Percentiles rank a stretch among this genome's conserved stretches.
Evolutionary conservation across 2,329 filamentous ascomycete species (phyloP).

Genomic region (Phaeosphaeriaceae sp.): DNA sequence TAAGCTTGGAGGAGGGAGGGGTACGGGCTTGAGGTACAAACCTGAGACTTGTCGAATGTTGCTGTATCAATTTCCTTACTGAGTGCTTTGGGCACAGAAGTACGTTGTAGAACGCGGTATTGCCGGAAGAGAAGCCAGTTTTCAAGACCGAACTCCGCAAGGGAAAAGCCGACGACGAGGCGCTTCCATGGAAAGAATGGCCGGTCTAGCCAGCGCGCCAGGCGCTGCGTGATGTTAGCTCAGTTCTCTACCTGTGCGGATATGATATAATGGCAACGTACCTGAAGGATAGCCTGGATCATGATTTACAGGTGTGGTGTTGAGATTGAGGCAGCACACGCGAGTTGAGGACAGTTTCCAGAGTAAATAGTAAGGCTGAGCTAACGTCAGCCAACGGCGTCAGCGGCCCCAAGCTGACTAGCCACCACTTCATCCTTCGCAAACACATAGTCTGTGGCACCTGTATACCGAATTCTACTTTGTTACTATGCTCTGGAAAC

Average conservation of each 20-base stretch:
- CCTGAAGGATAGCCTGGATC: slow-evolving; percentile 48
- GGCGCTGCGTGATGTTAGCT: slow-evolving; percentile 55
- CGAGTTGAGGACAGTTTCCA: slow-evolving; percentile 34
- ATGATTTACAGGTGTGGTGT: slow-evolving; percentile 28
- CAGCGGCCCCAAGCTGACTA: not conserved
- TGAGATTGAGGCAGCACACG: slow-evolving; percentile 16
- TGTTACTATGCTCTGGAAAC: too few species aligned
- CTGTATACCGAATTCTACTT: too few species aligned
- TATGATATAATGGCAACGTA: slow-evolving; percentile 3
- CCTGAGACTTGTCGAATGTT: slow-evolving; percentile 92
- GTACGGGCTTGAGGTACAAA: slow-evolving; percentile 6
- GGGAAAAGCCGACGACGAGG: slow-evolving; percentile 90
- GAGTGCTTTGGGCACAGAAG: slow-evolving; percentile 82
- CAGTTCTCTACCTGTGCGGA: not conserved
- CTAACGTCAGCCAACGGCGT: slow-evolving; percentile 14
- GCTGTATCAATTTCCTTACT: slow-evolving; percentile 86
- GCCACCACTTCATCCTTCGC: not conserved
- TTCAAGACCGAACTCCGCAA: slow-evolving; percentile 91
- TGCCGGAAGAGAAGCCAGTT: slow-evolving; percentile 88
- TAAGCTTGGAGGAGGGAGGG: slow-evolving; percentile 22
- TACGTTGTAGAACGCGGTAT: slow-evolving; percentile 83
- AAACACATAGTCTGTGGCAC: not conserved
- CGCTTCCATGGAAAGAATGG: slow-evolving; percentile 97
- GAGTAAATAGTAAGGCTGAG: slow-evolving; percentile 13
- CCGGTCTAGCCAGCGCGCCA: slow-evolving; percentile 86